Percentiles rank a stretch among this genome's conserved stretches.
Evolutionary conservation across 1,284 basidiomycete genomes (phyloP).

Genomic region (Testicularia cyperi): DNA sequence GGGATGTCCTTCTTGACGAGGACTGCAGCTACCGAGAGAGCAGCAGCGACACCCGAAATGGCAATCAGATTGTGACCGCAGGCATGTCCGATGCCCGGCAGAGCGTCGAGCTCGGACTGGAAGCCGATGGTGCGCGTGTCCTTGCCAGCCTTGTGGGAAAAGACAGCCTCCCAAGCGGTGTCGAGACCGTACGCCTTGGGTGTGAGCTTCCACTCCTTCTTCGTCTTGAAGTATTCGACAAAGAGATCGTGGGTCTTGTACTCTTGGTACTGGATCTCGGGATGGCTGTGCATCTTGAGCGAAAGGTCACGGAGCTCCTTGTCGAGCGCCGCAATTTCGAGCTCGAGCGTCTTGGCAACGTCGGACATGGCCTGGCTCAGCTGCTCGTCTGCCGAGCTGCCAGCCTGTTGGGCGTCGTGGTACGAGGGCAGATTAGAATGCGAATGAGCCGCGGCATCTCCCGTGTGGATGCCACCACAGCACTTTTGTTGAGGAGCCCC

Average conservation of each 20-base stretch:
- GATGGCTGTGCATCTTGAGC: slow-evolving; percentile 57
- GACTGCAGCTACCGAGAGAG: slow-evolving; percentile 71
- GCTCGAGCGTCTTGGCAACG: slow-evolving; percentile 36
- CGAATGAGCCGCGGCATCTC: background rate
- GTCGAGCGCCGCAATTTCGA: slow-evolving; percentile 37
- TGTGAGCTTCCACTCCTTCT: slow-evolving; percentile 51
- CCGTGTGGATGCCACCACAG: slow-evolving; percentile 14
- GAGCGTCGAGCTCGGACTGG: slow-evolving; percentile 71
- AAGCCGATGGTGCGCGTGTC: slow-evolving; percentile 51
- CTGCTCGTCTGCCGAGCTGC: slow-evolving; percentile 7
- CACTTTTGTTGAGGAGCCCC: slow-evolving; percentile 9
- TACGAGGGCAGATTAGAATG: slow-evolving; percentile 27
- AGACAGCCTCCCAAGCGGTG: slow-evolving; percentile 78
- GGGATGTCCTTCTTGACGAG: slow-evolving; percentile 68
- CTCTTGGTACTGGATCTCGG: slow-evolving; percentile 57
- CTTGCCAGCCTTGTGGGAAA: slow-evolving; percentile 55
- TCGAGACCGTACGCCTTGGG: slow-evolving; percentile 52
- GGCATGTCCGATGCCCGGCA: slow-evolving; percentile 65
- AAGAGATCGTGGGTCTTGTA: slow-evolving; percentile 50
- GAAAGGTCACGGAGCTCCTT: slow-evolving; percentile 56
- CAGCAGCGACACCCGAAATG: slow-evolving; percentile 74
- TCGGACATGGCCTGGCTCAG: slow-evolving; percentile 18
- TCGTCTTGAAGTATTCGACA: slow-evolving; percentile 30
- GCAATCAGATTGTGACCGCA: slow-evolving; percentile 85
- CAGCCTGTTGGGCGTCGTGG: slow-evolving; percentile 13